phyloP scores from a whole-genome alignment of 345 rosid genomes.

The Turnera subulata region DNA sequence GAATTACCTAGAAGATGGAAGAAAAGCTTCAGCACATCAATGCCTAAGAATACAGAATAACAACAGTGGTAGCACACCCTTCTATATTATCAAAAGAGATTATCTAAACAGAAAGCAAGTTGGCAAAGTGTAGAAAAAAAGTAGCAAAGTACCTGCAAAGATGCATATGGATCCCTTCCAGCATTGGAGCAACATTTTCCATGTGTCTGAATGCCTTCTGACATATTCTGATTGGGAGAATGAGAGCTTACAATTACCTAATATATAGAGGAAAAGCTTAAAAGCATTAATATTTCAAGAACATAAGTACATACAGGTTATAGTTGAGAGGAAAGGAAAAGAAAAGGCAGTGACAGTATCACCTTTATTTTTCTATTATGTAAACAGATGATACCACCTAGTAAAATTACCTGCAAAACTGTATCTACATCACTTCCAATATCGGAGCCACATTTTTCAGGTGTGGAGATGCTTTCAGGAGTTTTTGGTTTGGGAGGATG shows the following conservation, averaged over 20 bases:
- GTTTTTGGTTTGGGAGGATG: too few species aligned
- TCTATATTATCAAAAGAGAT: neutral
- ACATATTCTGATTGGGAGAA: conserved; percentile 9
- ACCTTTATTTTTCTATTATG: neutral
- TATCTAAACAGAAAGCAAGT: neutral
- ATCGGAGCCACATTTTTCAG: neutral
- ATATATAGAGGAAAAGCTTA: neutral
- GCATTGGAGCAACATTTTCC: neutral
- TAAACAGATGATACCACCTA: neutral
- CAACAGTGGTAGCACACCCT: too few species aligned
- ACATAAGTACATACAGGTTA: neutral
- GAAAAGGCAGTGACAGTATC: neutral
- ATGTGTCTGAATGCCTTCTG: conserved; percentile 7
- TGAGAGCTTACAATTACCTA: conserved; percentile 13
- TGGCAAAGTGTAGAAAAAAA: neutral
- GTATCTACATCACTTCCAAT: neutral
- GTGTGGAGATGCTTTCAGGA: neutral
- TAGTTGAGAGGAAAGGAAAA: neutral
- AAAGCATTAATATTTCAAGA: neutral
- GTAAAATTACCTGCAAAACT: neutral
- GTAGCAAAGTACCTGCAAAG: conserved; percentile 16
- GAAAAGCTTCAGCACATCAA: neutral
- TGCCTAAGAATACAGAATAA: neutral
- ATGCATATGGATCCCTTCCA: conserved; percentile 13
- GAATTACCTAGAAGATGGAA: neutral